A percentile compares a stretch with the other conserved stretches of the same genome.
These are phyloP conservation scores for Trypanosoma platydactyli DNA, from an alignment of 208 protist species.

Conservation along the genomic window DNA sequence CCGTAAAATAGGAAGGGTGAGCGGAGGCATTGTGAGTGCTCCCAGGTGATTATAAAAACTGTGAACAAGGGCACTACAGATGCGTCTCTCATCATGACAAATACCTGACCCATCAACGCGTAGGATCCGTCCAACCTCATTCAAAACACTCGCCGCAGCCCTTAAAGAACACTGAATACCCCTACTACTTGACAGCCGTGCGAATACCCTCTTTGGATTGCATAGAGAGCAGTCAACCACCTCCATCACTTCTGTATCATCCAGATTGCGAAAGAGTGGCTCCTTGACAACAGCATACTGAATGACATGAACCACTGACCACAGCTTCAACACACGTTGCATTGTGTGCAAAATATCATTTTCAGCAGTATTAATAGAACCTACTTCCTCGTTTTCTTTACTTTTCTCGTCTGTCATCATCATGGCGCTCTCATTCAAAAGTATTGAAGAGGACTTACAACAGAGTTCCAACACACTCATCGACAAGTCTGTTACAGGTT, in stretches of 20 bases:
- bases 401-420: not conserved
- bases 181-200: not conserved
- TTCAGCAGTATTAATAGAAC: not conserved
- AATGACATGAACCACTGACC: conserved; percentile 45
- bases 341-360: not conserved
- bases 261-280: conserved; percentile 24
- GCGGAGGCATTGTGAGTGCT: conserved; percentile 59
- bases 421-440: not conserved
- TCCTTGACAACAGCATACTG: conserved; percentile 47
- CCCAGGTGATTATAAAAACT: conserved; percentile 58
- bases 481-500: conserved; percentile 25
- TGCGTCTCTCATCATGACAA: conserved; percentile 36
- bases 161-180: conserved; percentile 5
- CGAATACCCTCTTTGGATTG: conserved; percentile 19
- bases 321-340: conserved; percentile 41
- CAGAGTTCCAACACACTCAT: conserved; percentile 23
- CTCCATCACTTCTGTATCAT: not conserved
- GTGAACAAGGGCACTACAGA: conserved; percentile 74
- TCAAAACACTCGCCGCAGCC: conserved; percentile 17
- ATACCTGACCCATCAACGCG: not conserved
- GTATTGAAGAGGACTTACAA: not conserved
- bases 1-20: conserved; percentile 31
- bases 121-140: conserved; percentile 15
- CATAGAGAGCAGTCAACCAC: not conserved
- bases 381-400: not conserved